Evolutionary conservation across 2,329 filamentous ascomycete species (phyloP), one percentile per base, ranked within the genome.

Genomic region (Tolypocladium tropicale): DNA sequence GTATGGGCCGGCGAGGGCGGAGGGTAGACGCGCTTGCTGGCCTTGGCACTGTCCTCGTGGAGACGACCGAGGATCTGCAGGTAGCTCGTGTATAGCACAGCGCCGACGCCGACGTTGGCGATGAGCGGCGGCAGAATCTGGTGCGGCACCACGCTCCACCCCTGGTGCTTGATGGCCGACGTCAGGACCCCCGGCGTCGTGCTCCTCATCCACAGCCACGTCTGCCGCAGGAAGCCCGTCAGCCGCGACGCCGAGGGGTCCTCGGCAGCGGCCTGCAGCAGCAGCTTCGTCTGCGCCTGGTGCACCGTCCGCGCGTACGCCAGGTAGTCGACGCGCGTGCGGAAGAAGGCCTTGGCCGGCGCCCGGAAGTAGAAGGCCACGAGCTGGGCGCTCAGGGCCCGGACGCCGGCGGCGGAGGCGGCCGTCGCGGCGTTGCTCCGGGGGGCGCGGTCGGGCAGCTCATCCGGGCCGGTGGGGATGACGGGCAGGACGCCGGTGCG

Each of bases 361-460:
- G 90, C 90, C 56, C 91, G 81, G 68, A 96, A 96, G 74, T 95
- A 96, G 65, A 96, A 96, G 28, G 90, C 86, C 55, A 96, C 81
- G 64, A 90, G 78, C 67, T 95, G 88, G 9, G 90, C 88, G 63
- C 87, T 92, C 60, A 96, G 71, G 32, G 91, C 92, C 51, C 92
- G 87, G 60, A 91, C 88, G 43, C 89, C 84, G 25, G 91, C 91
- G 5, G 91, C 91, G 25, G 89, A 91, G n/a, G 89, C 88, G 52
- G 89, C 91, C 2, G 81, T 83, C 6, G 81, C 79, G 39, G 79
- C 79, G 66, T 82, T 80, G 66, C 70, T 80, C 55, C 77, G 74
- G 7, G 76, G 74, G 41, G 76, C 70, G 55, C 76, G 76, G 58
- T 79, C 77, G 33, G 76, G 71, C 10, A 71, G 67, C 50, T 67